Percentiles rank a stretch among this genome's conserved stretches.
These are phyloP conservation scores for Dactylonectria macrodidyma DNA, from an alignment of 2,329 filamentous ascomycete genomes.

Conservation along the genomic window DNA sequence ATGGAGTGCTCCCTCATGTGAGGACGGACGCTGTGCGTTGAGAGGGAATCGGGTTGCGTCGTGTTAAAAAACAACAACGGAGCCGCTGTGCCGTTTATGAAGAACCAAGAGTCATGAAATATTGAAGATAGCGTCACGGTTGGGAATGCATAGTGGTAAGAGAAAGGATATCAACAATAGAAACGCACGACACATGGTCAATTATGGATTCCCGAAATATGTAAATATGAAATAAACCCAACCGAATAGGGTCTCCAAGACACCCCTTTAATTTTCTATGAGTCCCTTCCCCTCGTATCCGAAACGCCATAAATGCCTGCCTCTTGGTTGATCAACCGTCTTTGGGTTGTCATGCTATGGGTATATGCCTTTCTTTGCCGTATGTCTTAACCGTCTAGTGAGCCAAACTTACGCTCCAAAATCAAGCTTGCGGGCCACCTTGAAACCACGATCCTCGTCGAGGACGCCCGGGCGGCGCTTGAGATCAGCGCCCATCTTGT, in stretches of 20 bases:
- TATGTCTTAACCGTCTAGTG: conserved; percentile 5
- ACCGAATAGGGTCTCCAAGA: conserved; percentile 13
- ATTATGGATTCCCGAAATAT: conserved; percentile 12
- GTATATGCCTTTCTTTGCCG: conserved; percentile 1
- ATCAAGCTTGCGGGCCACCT: conserved; percentile 87
- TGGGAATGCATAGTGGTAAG: conserved; percentile 30
- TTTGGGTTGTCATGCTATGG: not conserved
- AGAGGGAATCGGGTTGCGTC: not conserved
- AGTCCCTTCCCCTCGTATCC: not conserved
- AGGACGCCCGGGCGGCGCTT: conserved; percentile 79
- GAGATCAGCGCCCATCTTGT: conserved; percentile 86
- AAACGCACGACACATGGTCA: conserved; percentile 12
- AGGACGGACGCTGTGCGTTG: conserved; percentile 37
- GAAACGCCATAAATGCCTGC: conserved; percentile 28
- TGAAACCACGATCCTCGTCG: conserved; percentile 78
- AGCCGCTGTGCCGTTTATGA: conserved; percentile 15
- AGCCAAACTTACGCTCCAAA: conserved; percentile 68
- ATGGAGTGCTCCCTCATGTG: conserved; percentile 91
- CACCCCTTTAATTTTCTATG: conserved; percentile 1
- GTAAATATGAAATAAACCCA: conserved; percentile 13
- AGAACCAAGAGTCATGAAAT: conserved; percentile 33
- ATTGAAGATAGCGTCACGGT: conserved; percentile 34
- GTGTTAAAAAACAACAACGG: not conserved
- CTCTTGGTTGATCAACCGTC: conserved; percentile 10
- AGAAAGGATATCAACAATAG: conserved; percentile 28